Evolutionary conservation across 2,329 filamentous ascomycete species (phyloP).

Genomic region (Xylaria sp.): DNA sequence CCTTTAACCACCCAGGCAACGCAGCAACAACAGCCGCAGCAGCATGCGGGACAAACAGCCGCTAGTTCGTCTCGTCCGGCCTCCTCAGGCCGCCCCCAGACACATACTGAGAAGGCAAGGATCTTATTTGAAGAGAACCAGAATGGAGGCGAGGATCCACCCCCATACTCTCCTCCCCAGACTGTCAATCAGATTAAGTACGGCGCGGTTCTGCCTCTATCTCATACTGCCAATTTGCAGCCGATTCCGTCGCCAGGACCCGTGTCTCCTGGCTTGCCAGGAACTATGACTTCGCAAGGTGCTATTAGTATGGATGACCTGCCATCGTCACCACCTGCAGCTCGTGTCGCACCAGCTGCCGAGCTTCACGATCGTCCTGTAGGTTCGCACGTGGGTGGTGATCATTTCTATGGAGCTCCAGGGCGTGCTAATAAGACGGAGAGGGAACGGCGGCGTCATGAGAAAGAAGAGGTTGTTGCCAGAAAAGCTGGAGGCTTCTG

Average conservation of each 20-base stretch:
- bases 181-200: slow-evolving; percentile 51
- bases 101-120: slow-evolving; percentile 43
- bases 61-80: slow-evolving; percentile 35
- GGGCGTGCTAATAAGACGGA: slow-evolving; percentile 51
- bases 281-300: slow-evolving; percentile 64
- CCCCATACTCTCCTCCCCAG: slow-evolving; percentile 58
- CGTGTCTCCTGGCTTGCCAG: slow-evolving; percentile 63
- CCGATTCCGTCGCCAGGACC: slow-evolving; percentile 63
- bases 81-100: slow-evolving; percentile 26
- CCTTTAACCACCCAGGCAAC: slow-evolving; percentile 22
- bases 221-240: slow-evolving; percentile 49
- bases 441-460: slow-evolving; percentile 56
- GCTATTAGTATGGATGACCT: slow-evolving; percentile 64
- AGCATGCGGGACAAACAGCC: slow-evolving; percentile 25
- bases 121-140: slow-evolving; percentile 43
- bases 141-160: slow-evolving; percentile 48
- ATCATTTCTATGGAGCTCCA: slow-evolving; percentile 45
- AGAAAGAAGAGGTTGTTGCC: slow-evolving; percentile 67
- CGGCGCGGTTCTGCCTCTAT: slow-evolving; percentile 60
- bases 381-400: slow-evolving; percentile 50
- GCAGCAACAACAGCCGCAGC: slow-evolving; percentile 21
- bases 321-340: slow-evolving; percentile 50
- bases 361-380: slow-evolving; percentile 48
- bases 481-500: slow-evolving; percentile 63
- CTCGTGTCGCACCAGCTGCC: slow-evolving; percentile 25